These are phyloP conservation scores for Colletotrichum limetticola DNA, from an alignment of 2,329 filamentous ascomycete species.

Conservation along the genomic window DNA sequence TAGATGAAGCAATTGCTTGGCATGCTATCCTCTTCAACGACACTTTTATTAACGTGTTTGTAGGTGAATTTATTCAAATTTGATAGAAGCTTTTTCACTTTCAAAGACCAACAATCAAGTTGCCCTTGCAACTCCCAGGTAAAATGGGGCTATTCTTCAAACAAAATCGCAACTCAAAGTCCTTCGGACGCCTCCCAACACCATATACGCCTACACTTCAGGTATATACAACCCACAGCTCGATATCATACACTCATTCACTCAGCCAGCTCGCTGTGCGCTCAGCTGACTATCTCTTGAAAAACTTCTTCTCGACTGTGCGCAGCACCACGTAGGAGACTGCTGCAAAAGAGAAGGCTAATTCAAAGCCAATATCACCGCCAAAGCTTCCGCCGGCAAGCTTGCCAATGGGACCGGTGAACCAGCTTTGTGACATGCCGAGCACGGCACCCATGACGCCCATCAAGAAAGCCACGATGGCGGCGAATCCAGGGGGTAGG, in stretches of 20 bases:
- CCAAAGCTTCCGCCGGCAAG: conserved; percentile 64
- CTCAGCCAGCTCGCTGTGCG: neutral
- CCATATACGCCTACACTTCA: neutral
- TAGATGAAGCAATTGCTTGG: neutral
- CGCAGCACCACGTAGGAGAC: conserved; percentile 63
- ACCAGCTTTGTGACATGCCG: conserved; percentile 79
- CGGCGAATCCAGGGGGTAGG: conserved; percentile 73
- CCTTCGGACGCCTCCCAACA: neutral
- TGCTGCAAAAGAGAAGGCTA: conserved; percentile 71
- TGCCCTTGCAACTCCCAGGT: neutral
- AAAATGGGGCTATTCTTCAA: too few species aligned
- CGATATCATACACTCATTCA: conserved; percentile 1
- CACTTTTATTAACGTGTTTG: neutral
- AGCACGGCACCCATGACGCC: conserved; percentile 74
- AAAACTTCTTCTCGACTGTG: conserved; percentile 52
- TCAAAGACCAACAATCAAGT: neutral
- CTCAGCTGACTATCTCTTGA: conserved; percentile 45
- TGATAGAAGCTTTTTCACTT: neutral
- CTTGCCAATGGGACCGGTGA: conserved; percentile 72
- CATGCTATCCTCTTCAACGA: neutral
- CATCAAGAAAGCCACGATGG: conserved; percentile 69
- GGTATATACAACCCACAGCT: neutral
- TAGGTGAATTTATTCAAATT: neutral
- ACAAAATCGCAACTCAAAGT: neutral
- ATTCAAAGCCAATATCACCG: conserved; percentile 65